Percentiles rank a stretch among this genome's conserved stretches.
These are phyloP conservation scores for Nitzschia sp. DNA, from an alignment of 108 stramenopile genomes.

Conservation along the genomic window DNA sequence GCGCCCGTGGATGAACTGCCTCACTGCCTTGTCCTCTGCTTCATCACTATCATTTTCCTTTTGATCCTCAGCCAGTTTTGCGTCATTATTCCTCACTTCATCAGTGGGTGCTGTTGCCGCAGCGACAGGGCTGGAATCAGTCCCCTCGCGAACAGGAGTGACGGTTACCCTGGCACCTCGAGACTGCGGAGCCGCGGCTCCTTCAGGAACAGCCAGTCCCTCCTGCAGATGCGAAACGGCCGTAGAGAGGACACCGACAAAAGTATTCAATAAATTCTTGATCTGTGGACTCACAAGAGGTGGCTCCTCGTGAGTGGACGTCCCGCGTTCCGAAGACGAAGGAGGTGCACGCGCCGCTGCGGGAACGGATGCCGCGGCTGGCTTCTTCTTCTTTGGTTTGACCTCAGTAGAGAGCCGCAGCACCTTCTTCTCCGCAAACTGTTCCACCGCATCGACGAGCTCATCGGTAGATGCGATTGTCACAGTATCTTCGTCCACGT, in stretches of 20 bases:
- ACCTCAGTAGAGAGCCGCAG: slow-evolving; percentile 54
- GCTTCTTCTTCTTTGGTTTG: slow-evolving; percentile 45
- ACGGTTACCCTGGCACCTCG: slow-evolving; percentile 1
- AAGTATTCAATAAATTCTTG: slow-evolving; percentile 22
- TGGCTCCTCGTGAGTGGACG: slow-evolving; percentile 7
- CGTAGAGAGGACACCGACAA: slow-evolving; percentile 27
- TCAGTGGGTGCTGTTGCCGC: neutral
- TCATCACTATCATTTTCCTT: neutral
- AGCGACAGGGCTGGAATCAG: neutral
- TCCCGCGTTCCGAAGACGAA: slow-evolving; percentile 7
- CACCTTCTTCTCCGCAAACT: slow-evolving; percentile 43
- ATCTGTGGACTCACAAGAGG: neutral
- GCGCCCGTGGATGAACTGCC: slow-evolving; percentile 77
- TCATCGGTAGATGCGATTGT: slow-evolving; percentile 69
- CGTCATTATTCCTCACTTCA: neutral
- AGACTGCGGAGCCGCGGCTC: neutral
- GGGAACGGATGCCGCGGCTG: neutral
- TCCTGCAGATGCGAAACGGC: slow-evolving; percentile 33
- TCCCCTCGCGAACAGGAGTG: slow-evolving; percentile 2
- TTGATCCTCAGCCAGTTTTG: slow-evolving; percentile 6
- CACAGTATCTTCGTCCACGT: slow-evolving; percentile 71
- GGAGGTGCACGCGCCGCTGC: neutral
- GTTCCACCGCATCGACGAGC: slow-evolving; percentile 66
- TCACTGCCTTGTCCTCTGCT: slow-evolving; percentile 13
- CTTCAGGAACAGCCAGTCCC: neutral